Base-by-base conservation (phyloP, 192 early-diverging fungal genomes). In the Pecoramyces ruminantium region DNA sequence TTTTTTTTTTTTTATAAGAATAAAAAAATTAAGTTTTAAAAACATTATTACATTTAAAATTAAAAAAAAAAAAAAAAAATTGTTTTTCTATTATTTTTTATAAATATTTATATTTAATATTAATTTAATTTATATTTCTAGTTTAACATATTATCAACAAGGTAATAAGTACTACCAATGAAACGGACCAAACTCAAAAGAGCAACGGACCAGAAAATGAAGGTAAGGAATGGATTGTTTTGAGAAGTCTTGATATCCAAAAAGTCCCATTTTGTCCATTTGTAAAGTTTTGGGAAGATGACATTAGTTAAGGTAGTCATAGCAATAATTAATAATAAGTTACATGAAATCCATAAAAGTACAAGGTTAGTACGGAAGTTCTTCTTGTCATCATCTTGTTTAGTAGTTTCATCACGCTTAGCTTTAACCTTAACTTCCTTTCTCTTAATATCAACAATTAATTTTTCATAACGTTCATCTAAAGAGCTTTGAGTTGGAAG, bases 161-260 rank as follows among this genome's bases (percentile, higher is more conserved):
- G 86, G 86, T 96, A 96, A 80, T 88, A 81, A 78, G 87, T 83
- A 78, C 90, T 90, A 14, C 95, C 95, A 79, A 93, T 83, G 86
- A 94, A 95, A 38, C 95, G 88, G 78, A 96, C 85, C 0, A 87
- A 84, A 25, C 93, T 86, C 77, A 96, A 86, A 2, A 83, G 92
- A 15, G 92, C 88, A 28, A 96, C 94, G n/a, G 92, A 93, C 91
- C 93, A 97, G 84, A 97, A 95, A 82, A 96, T 95, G 84, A 95
- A 92, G 4, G 42, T 21, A 51, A 51, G 42, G 42, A 21, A 51
- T 4, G 21, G 1, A 17, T 13, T 13, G 42, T 51, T 51, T n/a
- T n/a, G n/a, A n/a, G n/a, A n/a, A n/a, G n/a, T n/a, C n/a, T n/a
- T n/a, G n/a, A n/a, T n/a, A n/a, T n/a, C n/a, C n/a, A n/a, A n/a